Conservation (phyloP, 371 early-diverging fungal genomes). For the Sporodiniella umbellata region DNA sequence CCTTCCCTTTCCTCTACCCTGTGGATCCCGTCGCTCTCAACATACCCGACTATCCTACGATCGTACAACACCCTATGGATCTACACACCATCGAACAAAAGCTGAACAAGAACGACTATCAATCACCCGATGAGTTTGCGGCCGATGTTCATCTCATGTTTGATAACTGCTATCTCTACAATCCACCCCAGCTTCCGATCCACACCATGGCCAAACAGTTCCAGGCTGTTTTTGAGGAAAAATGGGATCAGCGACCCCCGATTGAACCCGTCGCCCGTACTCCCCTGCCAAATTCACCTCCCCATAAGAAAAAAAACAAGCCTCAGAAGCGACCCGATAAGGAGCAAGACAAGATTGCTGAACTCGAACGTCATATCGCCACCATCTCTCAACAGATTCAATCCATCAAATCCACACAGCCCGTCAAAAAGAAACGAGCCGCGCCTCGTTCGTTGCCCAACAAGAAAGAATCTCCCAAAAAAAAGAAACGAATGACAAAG, state of each 20-base stretch:
- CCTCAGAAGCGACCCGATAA: too few relatives aligned
- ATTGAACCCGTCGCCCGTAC: background rate
- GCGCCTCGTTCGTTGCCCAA: background rate
- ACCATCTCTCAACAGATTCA: conserved; percentile 59
- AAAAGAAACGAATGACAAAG: conserved; percentile 1
- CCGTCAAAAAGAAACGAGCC: conserved; percentile 17
- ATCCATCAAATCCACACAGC: conserved; percentile 60
- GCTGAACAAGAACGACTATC: conserved; percentile 76
- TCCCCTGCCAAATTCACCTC: too few relatives aligned
- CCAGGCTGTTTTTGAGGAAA: conserved; percentile 79
- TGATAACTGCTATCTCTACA: conserved; percentile 94
- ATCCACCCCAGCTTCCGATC: conserved; percentile 85
- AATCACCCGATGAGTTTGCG: conserved; percentile 70
- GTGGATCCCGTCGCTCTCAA: conserved; percentile 92
- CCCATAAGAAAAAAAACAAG: too few relatives aligned
- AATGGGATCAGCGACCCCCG: conserved; percentile 64
- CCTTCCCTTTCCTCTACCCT: conserved; percentile 82
- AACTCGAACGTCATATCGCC: conserved; percentile 59
- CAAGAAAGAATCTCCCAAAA: conserved; percentile 7
- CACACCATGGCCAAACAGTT: conserved; percentile 78
- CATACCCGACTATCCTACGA: conserved; percentile 91
- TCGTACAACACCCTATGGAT: conserved; percentile 99
- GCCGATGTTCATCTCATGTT: conserved; percentile 86
- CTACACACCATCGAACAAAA: conserved; percentile 87
- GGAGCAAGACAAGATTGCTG: conserved; percentile 52